Conservation (phyloP, 129 eudicot species). For the Gnaphalium uliginosum region DNA sequence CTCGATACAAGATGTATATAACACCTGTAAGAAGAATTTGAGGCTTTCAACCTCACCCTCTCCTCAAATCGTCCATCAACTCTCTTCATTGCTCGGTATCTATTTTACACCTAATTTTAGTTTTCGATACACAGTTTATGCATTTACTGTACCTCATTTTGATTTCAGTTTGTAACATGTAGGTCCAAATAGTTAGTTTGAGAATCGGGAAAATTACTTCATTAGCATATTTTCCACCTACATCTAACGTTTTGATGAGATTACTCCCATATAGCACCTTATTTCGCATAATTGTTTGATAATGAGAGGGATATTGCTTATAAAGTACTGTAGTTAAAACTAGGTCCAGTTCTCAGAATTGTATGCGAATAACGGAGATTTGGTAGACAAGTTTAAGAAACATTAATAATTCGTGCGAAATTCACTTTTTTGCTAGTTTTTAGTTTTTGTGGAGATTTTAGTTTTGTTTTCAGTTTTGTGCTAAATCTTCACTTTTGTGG, state of each 20-base stretch:
- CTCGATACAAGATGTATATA: slow-evolving; percentile 70
- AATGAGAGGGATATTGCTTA: too few species aligned
- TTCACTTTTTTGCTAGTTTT: too few species aligned
- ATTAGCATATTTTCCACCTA: neutral
- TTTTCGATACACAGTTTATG: neutral
- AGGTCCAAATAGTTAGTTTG: neutral
- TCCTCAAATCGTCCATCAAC: slow-evolving; percentile 47
- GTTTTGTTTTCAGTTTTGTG: too few species aligned
- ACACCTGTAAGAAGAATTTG: slow-evolving; percentile 63
- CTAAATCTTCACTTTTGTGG: too few species aligned
- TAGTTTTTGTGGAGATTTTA: neutral
- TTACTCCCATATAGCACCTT: neutral
- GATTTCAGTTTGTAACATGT: too few species aligned
- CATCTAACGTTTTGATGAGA: too few species aligned
- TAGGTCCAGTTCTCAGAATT: too few species aligned
- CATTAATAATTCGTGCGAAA: too few species aligned
- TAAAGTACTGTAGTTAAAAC: neutral
- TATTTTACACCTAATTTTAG: neutral
- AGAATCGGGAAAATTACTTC: neutral
- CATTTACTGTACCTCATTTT: too few species aligned
- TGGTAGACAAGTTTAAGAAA: neutral
- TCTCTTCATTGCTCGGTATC: slow-evolving; percentile 69
- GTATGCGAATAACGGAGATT: neutral
- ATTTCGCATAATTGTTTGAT: too few species aligned
- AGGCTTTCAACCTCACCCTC: slow-evolving; percentile 42